Base-by-base conservation (phyloP, 129 eudicot genomes). In the Cynara cardunculus region DNA sequence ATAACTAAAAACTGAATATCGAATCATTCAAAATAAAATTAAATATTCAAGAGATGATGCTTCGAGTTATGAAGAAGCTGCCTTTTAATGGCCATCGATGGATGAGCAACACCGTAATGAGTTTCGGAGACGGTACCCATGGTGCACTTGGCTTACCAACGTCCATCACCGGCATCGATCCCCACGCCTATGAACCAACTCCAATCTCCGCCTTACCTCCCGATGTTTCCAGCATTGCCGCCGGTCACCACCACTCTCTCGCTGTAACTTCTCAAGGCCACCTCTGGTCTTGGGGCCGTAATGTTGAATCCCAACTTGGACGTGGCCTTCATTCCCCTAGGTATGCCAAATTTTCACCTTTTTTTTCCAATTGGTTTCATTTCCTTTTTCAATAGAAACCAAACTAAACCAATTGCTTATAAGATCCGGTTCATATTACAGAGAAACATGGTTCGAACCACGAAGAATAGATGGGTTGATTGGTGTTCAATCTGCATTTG, bases 231-330 rank as follows among this genome's bases (percentile, higher is more conserved):
- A 75, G 77, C 77, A 79, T 95, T 41, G 83, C 93, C 84, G 95
- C 97, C 88, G 97, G 99, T n/a, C 99, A 95, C 64, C 92, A 86
- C 83, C 97, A 95, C 87, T 95, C 97, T 37, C 93, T 92, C 73
- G 99, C 92, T 78, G 89, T 95, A 49, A 95, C 97, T 34, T 79
- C 86, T 62, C 69, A 84, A 24, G 99, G 97, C 4, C 87, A 92
- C 30, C 75, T 92, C 68, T 95, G 97, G 99, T 89, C 99, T 66
- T 95, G 99, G 99, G 99, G 99, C 61, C 93, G 97, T 53, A 95
- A 95, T 74, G 79, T 66, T 14, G 99, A 95, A 41, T 71, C 78
- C 1, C 99, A 95, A 79, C 93, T 95, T 6, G 97, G 93, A 2
- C 96, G 97, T 31, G 74, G 78, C 76, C 78, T 78, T 24, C 80